These are phyloP conservation scores for Sarocladium strictum DNA, from an alignment of 2,329 filamentous ascomycete species.

Conservation along the genomic window DNA sequence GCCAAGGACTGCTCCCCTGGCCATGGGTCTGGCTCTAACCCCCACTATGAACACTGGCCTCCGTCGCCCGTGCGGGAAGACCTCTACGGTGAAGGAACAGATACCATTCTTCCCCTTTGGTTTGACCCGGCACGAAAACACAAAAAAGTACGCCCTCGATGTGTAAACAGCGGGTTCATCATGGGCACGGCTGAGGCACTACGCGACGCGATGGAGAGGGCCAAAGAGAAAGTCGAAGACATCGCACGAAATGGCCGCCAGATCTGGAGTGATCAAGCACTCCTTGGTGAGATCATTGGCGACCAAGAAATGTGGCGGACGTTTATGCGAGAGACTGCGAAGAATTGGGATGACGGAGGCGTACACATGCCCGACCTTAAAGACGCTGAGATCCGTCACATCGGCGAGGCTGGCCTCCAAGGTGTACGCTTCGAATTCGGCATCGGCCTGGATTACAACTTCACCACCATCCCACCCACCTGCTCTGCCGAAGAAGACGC, in stretches of 20 bases:
- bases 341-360: conserved; percentile 25
- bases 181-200: conserved; percentile 28
- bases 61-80: conserved; percentile 26
- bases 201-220: conserved; percentile 18
- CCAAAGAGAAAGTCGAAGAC: conserved; percentile 23
- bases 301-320: conserved; percentile 32
- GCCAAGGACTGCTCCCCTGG: conserved; percentile 30
- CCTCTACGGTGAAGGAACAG: conserved; percentile 28
- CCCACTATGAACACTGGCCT: conserved; percentile 30
- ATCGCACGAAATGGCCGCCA: conserved; percentile 24
- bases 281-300: conserved; percentile 31
- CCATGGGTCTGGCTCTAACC: conserved; percentile 26
- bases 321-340: conserved; percentile 22
- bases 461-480: conserved; percentile 28
- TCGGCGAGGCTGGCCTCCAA: conserved; percentile 22
- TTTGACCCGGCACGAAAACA: conserved; percentile 28
- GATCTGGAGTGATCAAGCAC: conserved; percentile 32
- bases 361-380: conserved; percentile 13
- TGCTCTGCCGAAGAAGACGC: conserved; percentile 31
- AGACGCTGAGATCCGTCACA: conserved; percentile 14
- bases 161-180: conserved; percentile 29
- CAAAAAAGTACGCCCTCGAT: conserved; percentile 25
- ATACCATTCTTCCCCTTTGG: conserved; percentile 18
- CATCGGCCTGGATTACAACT: conserved; percentile 33
- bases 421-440: conserved; percentile 30